A percentile compares a stretch with the other conserved stretches of the same genome.
These are phyloP conservation scores for Lasiodiplodia hormozganensis DNA, from an alignment of 2,329 filamentous ascomycete genomes.

Conservation along the genomic window DNA sequence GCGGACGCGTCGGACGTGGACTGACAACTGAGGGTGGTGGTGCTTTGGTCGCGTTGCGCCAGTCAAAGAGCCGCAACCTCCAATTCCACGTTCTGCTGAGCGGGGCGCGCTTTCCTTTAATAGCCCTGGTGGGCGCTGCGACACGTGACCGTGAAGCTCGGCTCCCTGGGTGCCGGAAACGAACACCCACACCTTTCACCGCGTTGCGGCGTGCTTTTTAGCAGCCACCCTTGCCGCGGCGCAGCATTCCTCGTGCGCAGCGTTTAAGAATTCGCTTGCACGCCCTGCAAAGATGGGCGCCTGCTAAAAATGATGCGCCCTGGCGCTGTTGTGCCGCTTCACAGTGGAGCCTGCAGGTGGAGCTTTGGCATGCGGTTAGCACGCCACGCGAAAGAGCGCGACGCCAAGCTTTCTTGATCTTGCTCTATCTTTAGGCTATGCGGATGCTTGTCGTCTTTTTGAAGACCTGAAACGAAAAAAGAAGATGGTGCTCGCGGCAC, in stretches of 20 bases:
- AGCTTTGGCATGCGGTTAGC: conserved; percentile 6
- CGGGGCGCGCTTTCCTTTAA: conserved; percentile 28
- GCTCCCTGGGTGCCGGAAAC: conserved; percentile 16
- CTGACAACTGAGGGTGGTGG: conserved; percentile 13
- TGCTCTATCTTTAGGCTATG: conserved; percentile 13
- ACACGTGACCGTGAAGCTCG: conserved; percentile 21
- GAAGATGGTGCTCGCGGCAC: background rate
- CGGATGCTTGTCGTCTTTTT: conserved; percentile 8
- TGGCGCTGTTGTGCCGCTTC: background rate
- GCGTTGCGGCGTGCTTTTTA: background rate
- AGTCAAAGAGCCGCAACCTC: conserved; percentile 28
- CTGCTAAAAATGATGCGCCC: background rate
- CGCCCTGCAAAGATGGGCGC: background rate
- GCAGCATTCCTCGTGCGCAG: background rate
- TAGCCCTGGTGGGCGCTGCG: conserved; percentile 3
- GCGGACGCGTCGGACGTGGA: conserved; percentile 23
- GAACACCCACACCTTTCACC: conserved; percentile 10
- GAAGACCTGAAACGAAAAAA: background rate
- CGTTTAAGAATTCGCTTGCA: background rate
- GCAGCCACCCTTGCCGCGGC: background rate
- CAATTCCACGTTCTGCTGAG: conserved; percentile 27
- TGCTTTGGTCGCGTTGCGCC: conserved; percentile 26
- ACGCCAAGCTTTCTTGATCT: conserved; percentile 28
- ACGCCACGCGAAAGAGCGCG: conserved; percentile 17
- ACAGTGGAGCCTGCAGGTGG: background rate